Evolutionary conservation across 371 early-diverging fungal species (phyloP).

Genomic region (Lichtheimia ramosa): DNA sequence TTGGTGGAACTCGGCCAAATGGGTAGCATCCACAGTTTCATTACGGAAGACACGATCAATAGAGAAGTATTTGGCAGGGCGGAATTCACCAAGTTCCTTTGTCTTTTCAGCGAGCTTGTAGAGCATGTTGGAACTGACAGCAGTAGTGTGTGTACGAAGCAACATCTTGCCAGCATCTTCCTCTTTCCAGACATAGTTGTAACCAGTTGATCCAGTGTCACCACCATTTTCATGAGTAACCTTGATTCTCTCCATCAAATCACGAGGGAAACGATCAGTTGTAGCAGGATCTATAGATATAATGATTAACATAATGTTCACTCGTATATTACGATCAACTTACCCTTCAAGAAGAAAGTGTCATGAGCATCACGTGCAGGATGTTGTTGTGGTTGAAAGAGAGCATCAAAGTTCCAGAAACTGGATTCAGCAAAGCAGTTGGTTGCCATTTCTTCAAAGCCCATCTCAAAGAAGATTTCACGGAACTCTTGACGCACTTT

Average conservation of each 20-base stretch:
- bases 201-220: constrained; percentile 95
- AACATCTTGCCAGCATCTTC: constrained; percentile 96
- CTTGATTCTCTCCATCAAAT: constrained; percentile 91
- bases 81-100: constrained; percentile 65
- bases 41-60: constrained; percentile 99
- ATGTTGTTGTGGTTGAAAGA: constrained; percentile 99
- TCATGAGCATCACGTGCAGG: constrained; percentile 99
- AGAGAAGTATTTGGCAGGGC: constrained; percentile 97
- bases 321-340: neutral
- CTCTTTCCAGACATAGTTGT: constrained; percentile 92
- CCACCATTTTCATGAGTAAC: constrained; percentile 95
- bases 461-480: constrained; percentile 99
- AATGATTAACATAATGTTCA: neutral
- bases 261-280: constrained; percentile 77
- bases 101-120: constrained; percentile 90
- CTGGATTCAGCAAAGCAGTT: constrained; percentile 98
- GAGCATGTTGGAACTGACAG: constrained; percentile 93
- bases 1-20: constrained; percentile 99
- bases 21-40: constrained; percentile 99
- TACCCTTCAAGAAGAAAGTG: constrained; percentile 95
- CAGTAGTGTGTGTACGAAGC: constrained; percentile 99
- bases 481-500: constrained; percentile 99
- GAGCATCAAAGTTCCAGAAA: constrained; percentile 99
- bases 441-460: constrained; percentile 99
- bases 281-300: constrained; percentile 75